These are phyloP conservation scores for Calonectria hongkongensis DNA, from an alignment of 2,329 filamentous ascomycete genomes.

Conservation along the genomic window DNA sequence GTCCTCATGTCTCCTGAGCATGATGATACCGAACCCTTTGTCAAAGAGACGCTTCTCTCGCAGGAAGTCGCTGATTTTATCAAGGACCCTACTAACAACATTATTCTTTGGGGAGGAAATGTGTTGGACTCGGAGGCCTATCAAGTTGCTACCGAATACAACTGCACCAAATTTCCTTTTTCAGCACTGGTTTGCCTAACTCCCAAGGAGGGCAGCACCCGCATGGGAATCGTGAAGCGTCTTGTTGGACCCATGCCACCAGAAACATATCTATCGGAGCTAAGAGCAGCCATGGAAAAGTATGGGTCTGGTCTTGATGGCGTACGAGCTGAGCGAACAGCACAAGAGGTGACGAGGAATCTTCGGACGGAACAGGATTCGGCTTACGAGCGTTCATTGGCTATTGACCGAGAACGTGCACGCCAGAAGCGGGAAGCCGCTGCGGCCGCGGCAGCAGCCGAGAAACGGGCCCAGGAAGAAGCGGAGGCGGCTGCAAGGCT, in stretches of 20 bases:
- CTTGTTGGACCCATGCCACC: slow-evolving; percentile 83
- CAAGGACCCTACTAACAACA: slow-evolving; percentile 83
- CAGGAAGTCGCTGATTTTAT: slow-evolving; percentile 84
- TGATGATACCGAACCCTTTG: slow-evolving; percentile 90
- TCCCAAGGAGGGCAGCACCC: slow-evolving; percentile 86
- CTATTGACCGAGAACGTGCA: slow-evolving; percentile 89
- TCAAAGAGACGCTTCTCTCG: slow-evolving; percentile 86
- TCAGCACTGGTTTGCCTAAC: slow-evolving; percentile 91
- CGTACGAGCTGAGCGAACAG: slow-evolving; percentile 84
- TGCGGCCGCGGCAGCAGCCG: slow-evolving; percentile 79
- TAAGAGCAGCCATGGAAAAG: slow-evolving; percentile 83
- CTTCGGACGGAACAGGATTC: slow-evolving; percentile 92
- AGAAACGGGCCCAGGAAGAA: slow-evolving; percentile 75
- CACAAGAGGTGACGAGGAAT: slow-evolving; percentile 87
- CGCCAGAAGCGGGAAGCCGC: slow-evolving; percentile 86
- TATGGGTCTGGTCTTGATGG: slow-evolving; percentile 85
- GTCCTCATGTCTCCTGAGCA: slow-evolving; percentile 94
- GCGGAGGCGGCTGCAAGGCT: slow-evolving; percentile 76
- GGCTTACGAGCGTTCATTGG: slow-evolving; percentile 94
- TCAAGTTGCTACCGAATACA: slow-evolving; percentile 90
- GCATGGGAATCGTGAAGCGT: slow-evolving; percentile 92
- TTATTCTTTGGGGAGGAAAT: slow-evolving; percentile 94
- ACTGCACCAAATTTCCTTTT: slow-evolving; percentile 95
- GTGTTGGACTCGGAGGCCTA: slow-evolving; percentile 96
- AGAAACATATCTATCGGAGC: slow-evolving; percentile 82